Evolutionary conservation across 164 flowering plant species (phyloP), one percentile per base, ranked within the genome.

Genomic region (Hamamelis virginiana): DNA sequence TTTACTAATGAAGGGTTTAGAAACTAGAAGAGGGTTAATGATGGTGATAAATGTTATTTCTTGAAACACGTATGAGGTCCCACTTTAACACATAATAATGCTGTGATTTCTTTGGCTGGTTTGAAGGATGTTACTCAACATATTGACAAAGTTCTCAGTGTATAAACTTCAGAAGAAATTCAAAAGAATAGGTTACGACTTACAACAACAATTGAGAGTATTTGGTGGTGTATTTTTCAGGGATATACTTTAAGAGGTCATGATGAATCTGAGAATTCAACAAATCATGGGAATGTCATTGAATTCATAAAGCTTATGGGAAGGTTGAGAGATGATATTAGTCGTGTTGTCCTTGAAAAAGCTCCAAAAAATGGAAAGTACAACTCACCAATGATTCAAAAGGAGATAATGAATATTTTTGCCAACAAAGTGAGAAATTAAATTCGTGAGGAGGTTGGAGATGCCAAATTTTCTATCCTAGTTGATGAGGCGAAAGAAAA

Each of bases 401-500:
- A 28, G 6, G 41, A 33, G 41, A 33, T 33, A 33, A 2, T 33
- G 41, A 2, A 33, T 33, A 33, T 33, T 33, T 33, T 33, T 33
- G 41, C 41, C 6, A 33, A 33, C 6, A 33, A 33, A 33, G 41
- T 53, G 38, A 52, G 14, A 8, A 45, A n/a, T 0, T 27, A 13
- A 11, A 61, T 69, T 23, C 41, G 47, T 18, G 18, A 69, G 13
- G 47, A 69, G 41, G 48, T 69, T 59, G 19, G 57, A 16, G 47
- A 69, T 16, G 26, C 47, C 2, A 59, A 69, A n/a, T 60, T 69
- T 28, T 69, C 57, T 47, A 21, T 69, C 9, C 38, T 48, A 4
- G 23, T 69, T 69, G 72, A 69, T 50, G 57, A 69, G 22, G 66
- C 55, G 1, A 18, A 26, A 55, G 62, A 5, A 18, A 26, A 55